Conservation (phyloP, 768 basidiomycete species). For the Pisolithus microcarpus region DNA sequence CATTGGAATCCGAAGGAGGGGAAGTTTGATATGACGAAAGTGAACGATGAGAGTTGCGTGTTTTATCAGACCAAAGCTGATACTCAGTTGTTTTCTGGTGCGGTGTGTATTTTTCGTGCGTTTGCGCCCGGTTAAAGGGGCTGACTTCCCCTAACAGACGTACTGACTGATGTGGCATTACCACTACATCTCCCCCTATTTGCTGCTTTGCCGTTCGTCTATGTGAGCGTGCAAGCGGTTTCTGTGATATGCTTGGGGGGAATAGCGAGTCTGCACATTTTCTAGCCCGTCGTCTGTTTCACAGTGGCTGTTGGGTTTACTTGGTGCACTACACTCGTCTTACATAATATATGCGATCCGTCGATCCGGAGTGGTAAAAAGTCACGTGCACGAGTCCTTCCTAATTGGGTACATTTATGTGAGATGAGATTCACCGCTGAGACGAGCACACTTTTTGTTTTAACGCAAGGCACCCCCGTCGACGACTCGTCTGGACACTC, state of each 20-base stretch:
- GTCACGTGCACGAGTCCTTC: no score
- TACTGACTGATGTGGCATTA: slow-evolving; percentile 1
- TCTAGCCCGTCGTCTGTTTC: neutral
- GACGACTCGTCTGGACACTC: no score
- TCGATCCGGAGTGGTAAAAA: no score
- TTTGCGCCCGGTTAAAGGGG: neutral
- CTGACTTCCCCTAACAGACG: neutral
- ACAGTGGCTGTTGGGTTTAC: neutral
- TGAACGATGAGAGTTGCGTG: slow-evolving; percentile 32
- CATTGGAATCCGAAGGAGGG: slow-evolving; percentile 38
- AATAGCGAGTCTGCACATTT: no score
- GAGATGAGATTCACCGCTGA: neutral
- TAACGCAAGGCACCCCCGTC: no score
- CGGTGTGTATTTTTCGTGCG: slow-evolving; percentile 29
- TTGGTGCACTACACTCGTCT: neutral
- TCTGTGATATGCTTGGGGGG: no score
- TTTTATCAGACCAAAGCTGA: slow-evolving; percentile 44
- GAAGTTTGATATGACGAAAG: slow-evolving; percentile 39
- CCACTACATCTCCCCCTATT: neutral
- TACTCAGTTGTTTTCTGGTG: slow-evolving; percentile 34
- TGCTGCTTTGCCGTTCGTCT: no score
- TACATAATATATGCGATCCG: no score
- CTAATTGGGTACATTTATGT: no score
- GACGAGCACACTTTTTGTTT: no score
- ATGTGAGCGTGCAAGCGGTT: no score